These are phyloP conservation scores for Boletales sp. DNA, from an alignment of 768 basidiomycete species.

Conservation along the genomic window DNA sequence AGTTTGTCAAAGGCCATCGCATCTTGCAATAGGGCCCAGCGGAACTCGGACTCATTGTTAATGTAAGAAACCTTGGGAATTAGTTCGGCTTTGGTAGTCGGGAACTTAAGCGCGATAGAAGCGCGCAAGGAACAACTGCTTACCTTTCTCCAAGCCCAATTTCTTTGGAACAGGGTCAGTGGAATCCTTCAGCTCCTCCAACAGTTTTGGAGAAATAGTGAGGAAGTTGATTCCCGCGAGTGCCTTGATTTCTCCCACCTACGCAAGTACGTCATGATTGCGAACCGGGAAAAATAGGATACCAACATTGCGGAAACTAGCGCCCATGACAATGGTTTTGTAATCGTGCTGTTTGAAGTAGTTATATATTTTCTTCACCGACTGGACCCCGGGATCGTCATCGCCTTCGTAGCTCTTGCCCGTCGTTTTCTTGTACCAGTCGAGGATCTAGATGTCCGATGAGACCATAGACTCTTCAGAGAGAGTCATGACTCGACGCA, in stretches of 20 bases:
- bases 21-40: conserved; percentile 87
- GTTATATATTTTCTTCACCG: conserved; percentile 94
- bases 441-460: conserved; percentile 68
- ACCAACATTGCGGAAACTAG: conserved; percentile 93
- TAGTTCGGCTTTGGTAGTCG: conserved; percentile 57
- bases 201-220: conserved; percentile 84
- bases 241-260: conserved; percentile 88
- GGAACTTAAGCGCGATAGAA: not conserved
- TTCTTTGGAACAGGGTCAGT: conserved; percentile 73
- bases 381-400: conserved; percentile 91
- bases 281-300: not conserved
- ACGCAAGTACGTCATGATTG: not conserved
- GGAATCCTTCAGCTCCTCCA: conserved; percentile 84
- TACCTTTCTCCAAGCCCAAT: conserved; percentile 65
- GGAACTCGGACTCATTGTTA: conserved; percentile 91
- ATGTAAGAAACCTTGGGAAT: conserved; percentile 78
- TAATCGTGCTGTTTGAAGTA: conserved; percentile 98
- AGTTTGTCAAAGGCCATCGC: conserved; percentile 95
- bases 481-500: conserved; percentile 37
- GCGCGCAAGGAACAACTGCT: conserved; percentile 9
- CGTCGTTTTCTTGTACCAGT: conserved; percentile 93
- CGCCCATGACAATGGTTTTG: conserved; percentile 99
- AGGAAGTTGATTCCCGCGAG: conserved; percentile 96
- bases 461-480: conserved; percentile 26
- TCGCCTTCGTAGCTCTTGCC: conserved; percentile 85